Percentiles rank a stretch among this genome's conserved stretches.
phyloP scores from a whole-genome alignment of 352 stramenopile species.

The Aphanomyces invadans region DNA sequence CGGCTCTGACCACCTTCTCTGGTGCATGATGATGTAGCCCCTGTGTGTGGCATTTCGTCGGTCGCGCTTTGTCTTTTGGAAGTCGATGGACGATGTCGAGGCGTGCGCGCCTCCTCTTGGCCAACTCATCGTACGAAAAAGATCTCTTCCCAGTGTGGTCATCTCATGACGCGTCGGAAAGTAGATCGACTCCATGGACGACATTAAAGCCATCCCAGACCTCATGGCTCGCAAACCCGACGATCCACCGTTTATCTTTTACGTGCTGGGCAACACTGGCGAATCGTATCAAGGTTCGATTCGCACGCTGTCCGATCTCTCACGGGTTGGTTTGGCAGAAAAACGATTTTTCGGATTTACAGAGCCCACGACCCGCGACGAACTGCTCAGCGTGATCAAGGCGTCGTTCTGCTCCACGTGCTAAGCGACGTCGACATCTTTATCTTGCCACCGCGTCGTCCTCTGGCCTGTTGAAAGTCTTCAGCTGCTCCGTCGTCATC shows the following conservation, averaged over 20 bases:
- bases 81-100: constrained; percentile 63
- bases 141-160: no score
- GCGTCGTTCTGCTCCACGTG: not conserved
- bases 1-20: no score
- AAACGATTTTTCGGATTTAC: constrained; percentile 20
- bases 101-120: constrained; percentile 38
- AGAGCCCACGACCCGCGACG: not conserved
- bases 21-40: constrained; percentile 30
- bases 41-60: constrained; percentile 57
- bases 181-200: constrained; percentile 59
- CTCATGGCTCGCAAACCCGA: constrained; percentile 36
- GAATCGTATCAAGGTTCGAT: constrained; percentile 42
- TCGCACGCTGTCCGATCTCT: not conserved
- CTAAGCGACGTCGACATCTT: no score
- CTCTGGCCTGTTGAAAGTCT: not conserved
- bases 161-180: no score
- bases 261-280: constrained; percentile 45
- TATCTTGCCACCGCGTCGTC: no score
- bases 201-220: constrained; percentile 36
- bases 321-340: not conserved
- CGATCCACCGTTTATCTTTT: constrained; percentile 54
- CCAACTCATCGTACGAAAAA: constrained; percentile 62
- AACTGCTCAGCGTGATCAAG: not conserved
- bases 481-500: not conserved
- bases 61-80: constrained; percentile 77